Base-by-base conservation (phyloP, 2,329 filamentous ascomycete genomes). In the Ophiocordyceps robertsii region DNA sequence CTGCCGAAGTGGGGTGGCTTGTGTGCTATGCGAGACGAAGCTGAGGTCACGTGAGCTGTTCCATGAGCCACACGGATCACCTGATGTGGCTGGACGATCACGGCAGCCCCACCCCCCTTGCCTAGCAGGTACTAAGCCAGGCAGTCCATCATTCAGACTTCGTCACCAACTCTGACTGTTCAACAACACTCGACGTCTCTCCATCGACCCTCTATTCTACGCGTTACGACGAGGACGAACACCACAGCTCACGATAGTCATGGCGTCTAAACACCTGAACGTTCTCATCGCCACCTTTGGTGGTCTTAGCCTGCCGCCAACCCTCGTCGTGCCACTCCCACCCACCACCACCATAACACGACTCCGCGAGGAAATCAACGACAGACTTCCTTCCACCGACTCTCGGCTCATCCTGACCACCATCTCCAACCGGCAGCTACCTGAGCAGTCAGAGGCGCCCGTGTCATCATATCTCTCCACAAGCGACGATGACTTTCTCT, bases 261-360 rank as follows among this genome's bases (percentile, higher is more conserved):
- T 84, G 79, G 65, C 68, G 33, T 54, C 69, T 2, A 62, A 60
- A 48, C 75, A 67, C 33, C 66, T 94, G 57, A 95, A 94, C 63
- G 71, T 96, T 48, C 76, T 96, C 45, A 69, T 98, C 47, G 82
- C 86, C 52, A 86, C 82, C 47, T 90, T 96, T 56, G 73, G 82
- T 8, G 90, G 90, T 48, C 73, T 94, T 16, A 80, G 82, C 38
- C 73, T 95, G 7, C 88, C 90, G 3, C 68, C 83, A n/a, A 93
- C 88, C 1, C 70, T 94, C 30, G 79, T 83, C 5, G 70, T 95
- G n/a, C 80, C 85, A 1, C 66, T 93, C 19, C 68, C 77, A 9
- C 65, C 75, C 24, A 69, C 77, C 29, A 77, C 82, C 8, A 75
- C 78, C 12, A 66, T 89, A 53, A 69, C 73, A 44, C 74, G 87